phyloP scores from a whole-genome alignment of 306 rosid species.

The Pachyrhizus erosus region DNA sequence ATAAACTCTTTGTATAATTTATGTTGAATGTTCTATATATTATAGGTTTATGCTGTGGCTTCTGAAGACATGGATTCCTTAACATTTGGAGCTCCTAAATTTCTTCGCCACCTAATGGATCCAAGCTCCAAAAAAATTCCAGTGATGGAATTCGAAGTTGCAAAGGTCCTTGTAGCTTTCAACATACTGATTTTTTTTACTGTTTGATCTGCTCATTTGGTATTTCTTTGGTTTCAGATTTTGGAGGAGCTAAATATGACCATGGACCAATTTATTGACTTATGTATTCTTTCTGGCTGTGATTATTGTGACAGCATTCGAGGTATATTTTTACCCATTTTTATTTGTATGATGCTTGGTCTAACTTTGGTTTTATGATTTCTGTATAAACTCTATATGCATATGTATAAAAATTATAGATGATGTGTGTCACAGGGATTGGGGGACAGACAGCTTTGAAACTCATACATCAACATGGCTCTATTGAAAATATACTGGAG shows the following conservation, averaged over 20 bases:
- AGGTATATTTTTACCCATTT: constrained; percentile 56
- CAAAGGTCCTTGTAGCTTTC: constrained; percentile 65
- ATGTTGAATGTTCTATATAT: constrained; percentile 23
- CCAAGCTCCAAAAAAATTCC: constrained; percentile 97
- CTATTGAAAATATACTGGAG: constrained; percentile 86
- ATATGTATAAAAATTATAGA: constrained; percentile 17
- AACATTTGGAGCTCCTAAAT: constrained; percentile 92
- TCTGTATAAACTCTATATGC: constrained; percentile 21
- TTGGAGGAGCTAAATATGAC: constrained; percentile 85
- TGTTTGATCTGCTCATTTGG: constrained; percentile 36
- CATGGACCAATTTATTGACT: constrained; percentile 95
- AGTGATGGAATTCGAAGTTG: constrained; percentile 94
- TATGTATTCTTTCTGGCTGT: constrained; percentile 97
- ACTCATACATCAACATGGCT: constrained; percentile 94
- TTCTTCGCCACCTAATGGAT: constrained; percentile 98
- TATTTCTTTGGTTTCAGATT: constrained; percentile 59
- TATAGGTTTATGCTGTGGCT: constrained; percentile 93
- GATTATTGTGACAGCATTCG: constrained; percentile 94
- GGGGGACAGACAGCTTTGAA: constrained; percentile 96
- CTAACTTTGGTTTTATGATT: constrained; percentile 11
- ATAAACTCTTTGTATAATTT: constrained; percentile 1
- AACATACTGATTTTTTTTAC: constrained; percentile 10
- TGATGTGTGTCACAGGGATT: constrained; percentile 69
- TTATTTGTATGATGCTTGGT: constrained; percentile 25
- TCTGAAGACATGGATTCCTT: constrained; percentile 99